Percentiles rank a stretch among this genome's conserved stretches.
phyloP scores from a whole-genome alignment of 495 filamentous ascomycete genomes.

The Aspergillus bertholletiae region DNA sequence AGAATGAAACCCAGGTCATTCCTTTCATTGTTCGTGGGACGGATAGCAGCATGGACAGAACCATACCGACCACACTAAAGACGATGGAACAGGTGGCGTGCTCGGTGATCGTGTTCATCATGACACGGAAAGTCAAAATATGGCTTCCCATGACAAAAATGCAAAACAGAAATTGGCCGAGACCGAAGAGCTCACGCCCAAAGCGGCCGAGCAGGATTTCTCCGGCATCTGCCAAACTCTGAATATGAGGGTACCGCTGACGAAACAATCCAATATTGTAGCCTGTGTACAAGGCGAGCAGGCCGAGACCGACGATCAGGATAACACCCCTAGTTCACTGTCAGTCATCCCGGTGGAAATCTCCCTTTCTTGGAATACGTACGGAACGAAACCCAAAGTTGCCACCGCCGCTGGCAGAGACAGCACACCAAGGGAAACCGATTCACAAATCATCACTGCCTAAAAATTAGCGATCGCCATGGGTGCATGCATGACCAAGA shows the following conservation, averaged over 20 bases:
- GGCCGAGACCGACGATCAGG: conserved; percentile 61
- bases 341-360: too few relatives aligned
- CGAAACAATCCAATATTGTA: conserved; percentile 70
- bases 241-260: conserved; percentile 60
- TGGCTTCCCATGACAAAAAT: conserved; percentile 78
- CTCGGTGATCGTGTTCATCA: conserved; percentile 64
- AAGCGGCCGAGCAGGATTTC: conserved; percentile 57
- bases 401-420: conserved; percentile 60
- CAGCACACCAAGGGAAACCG: conserved; percentile 64
- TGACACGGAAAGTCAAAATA: conserved; percentile 65
- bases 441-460: conserved; percentile 68
- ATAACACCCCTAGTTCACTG: conserved; percentile 41
- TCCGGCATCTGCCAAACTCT: conserved; percentile 66
- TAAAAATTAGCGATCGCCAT: background rate
- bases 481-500: background rate
- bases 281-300: conserved; percentile 72
- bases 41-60: conserved; percentile 60
- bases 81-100: conserved; percentile 67
- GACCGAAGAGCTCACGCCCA: conserved; percentile 63
- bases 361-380: conserved; percentile 1
- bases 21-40: conserved; percentile 64
- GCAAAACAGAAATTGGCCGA: conserved; percentile 65
- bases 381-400: conserved; percentile 56
- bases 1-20: conserved; percentile 53
- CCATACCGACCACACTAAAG: conserved; percentile 61